phyloP scores from a whole-genome alignment of 225 moss, liverwort and hornwort species.

The Pleurozium schreberi region DNA sequence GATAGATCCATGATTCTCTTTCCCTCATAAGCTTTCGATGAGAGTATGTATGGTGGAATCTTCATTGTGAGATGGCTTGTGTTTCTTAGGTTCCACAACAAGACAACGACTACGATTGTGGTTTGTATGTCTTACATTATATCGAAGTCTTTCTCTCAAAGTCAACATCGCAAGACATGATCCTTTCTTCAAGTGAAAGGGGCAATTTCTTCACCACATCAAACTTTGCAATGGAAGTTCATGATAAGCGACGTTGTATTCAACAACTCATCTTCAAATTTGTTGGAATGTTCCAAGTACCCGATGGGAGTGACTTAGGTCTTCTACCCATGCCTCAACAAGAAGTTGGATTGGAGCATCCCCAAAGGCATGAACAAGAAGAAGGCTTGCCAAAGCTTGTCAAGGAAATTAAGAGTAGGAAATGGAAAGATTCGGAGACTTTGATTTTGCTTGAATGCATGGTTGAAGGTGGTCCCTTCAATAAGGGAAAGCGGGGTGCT shows the following conservation, averaged over 20 bases:
- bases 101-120: background rate
- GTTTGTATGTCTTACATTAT: background rate
- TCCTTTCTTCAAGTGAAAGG: accelerated
- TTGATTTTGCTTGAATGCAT: background rate
- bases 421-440: background rate
- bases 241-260: accelerated
- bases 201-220: accelerated
- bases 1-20: background rate
- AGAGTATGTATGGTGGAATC: accelerated
- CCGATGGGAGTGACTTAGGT: too few relatives aligned
- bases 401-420: background rate
- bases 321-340: background rate
- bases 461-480: background rate
- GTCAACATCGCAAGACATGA: background rate
- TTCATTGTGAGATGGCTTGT: background rate
- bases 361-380: accelerated
- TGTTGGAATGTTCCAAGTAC: accelerated
- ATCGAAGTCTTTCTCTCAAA: background rate
- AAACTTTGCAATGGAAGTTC: accelerated
- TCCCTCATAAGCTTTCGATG: background rate
- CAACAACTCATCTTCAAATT: accelerated
- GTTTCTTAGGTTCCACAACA: background rate
- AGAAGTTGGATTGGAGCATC: too few relatives aligned
- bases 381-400: background rate
- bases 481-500: background rate